These are phyloP conservation scores for Aspergillus neotritici DNA, from an alignment of 2,329 filamentous ascomycete genomes.

Conservation along the genomic window DNA sequence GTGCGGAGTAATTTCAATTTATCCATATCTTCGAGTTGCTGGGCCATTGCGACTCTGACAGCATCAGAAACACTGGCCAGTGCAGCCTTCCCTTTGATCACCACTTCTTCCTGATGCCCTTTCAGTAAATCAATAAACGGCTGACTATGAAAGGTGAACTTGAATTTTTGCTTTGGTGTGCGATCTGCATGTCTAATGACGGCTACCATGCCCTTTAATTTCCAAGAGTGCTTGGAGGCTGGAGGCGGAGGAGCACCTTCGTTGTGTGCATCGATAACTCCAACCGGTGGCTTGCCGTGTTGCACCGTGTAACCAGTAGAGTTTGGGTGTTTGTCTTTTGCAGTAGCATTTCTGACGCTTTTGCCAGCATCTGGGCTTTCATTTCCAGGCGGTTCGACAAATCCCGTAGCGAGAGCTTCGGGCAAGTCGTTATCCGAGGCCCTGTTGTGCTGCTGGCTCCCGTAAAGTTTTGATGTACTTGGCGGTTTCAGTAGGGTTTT, in stretches of 20 bases:
- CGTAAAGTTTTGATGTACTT: constrained; percentile 56
- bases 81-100: constrained; percentile 86
- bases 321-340: constrained; percentile 19
- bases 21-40: constrained; percentile 73
- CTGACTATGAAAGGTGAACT: constrained; percentile 96
- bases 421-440: constrained; percentile 40
- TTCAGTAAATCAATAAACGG: constrained; percentile 93
- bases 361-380: constrained; percentile 2
- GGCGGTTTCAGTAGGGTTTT: constrained; percentile 60
- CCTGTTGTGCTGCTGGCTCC: constrained; percentile 40
- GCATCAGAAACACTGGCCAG: constrained; percentile 83
- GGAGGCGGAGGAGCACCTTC: constrained; percentile 48
- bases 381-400: constrained; percentile 29
- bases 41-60: constrained; percentile 70
- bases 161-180: constrained; percentile 98
- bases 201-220: constrained; percentile 93
- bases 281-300: constrained; percentile 21
- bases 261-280: constrained; percentile 20
- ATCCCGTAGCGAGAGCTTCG: constrained; percentile 33
- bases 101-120: constrained; percentile 91
- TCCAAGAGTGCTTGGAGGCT: constrained; percentile 89
- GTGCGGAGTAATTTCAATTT: constrained; percentile 85
- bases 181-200: constrained; percentile 95
- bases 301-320: constrained; percentile 20
- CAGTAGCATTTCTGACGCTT: constrained; percentile 1